Evolutionary conservation across 1,139 yeast species (phyloP).

Genomic region (Kodamaea derodonti): DNA sequence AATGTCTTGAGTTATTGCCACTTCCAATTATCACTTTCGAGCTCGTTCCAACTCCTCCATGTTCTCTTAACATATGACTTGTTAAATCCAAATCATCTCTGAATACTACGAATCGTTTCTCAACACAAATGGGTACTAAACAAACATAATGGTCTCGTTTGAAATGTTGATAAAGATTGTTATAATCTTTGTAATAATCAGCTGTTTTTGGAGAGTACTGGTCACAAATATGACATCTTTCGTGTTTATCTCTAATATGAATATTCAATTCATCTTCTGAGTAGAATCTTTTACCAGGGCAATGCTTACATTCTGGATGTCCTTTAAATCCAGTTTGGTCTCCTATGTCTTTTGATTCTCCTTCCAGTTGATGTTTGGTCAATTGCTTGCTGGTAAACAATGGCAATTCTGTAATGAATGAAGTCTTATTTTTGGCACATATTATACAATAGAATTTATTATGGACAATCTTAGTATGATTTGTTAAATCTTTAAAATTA

Average conservation of each 20-base stretch:
- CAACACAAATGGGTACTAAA: slow-evolving; percentile 76
- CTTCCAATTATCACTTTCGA: slow-evolving; percentile 42
- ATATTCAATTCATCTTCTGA: slow-evolving; percentile 82
- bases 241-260: slow-evolving; percentile 84
- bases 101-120: slow-evolving; percentile 87
- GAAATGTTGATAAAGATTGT: slow-evolving; percentile 72
- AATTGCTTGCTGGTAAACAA: slow-evolving; percentile 61
- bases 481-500: slow-evolving; percentile 55
- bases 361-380: slow-evolving; percentile 65
- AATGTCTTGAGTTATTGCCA: slow-evolving; percentile 29
- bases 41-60: slow-evolving; percentile 52
- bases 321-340: slow-evolving; percentile 74
- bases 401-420: slow-evolving; percentile 69
- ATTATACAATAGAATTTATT: slow-evolving; percentile 64
- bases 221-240: slow-evolving; percentile 88
- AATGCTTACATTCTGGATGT: slow-evolving; percentile 86
- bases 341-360: slow-evolving; percentile 76
- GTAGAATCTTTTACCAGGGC: slow-evolving; percentile 71
- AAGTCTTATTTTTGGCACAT: slow-evolving; percentile 72
- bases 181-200: slow-evolving; percentile 76
- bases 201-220: slow-evolving; percentile 61
- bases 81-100: slow-evolving; percentile 80
- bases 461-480: slow-evolving; percentile 64
- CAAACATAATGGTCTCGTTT: slow-evolving; percentile 72
- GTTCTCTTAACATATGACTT: slow-evolving; percentile 85